Evolutionary conservation across 805 yeast genomes (phyloP), one percentile per base, ranked within the genome.

Genomic region (Metschnikowia noctiluminum): DNA sequence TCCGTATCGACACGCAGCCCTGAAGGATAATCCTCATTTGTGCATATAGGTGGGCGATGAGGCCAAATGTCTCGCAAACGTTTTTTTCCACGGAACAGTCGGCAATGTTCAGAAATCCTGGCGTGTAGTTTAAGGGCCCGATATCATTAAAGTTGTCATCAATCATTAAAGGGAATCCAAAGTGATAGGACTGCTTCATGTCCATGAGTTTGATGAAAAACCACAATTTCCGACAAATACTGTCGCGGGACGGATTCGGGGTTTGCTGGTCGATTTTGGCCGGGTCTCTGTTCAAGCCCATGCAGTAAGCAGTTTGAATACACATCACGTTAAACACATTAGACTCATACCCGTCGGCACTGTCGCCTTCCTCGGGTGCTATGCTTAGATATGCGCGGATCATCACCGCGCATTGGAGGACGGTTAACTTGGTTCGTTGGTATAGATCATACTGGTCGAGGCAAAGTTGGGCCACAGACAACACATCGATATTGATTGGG

Each of bases 71-170:
- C 12, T 45, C 42, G 31, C 53, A 48, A 0, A 77, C 64, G 28
- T 60, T 65, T 16, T 62, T 54, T 45, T 80, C 83, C 40, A 67
- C 47, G 2, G 62, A 66, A 13, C 66, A 55, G 56, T 75, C 71
- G 3, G 32, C 28, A 13, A 64, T 60, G 43, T 71, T 73, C 11
- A 65, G 62, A 21, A 60, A 62, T 2, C 74, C 82, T 65, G 70
- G 54, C 6, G 51, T 49, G 43, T 57, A 63, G 43, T 51, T 62
- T 0, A 76, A 76, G 12, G 62, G 40, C 40, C 60, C 57, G 1
- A 64, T 55, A 49, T 72, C 76, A 41, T 50, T 59, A 47, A 55
- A 59, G 35, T 48, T 70, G 39, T 56, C 64, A 65, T 40, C 42
- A 56, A 53, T 50, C 69, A 74, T 31, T 69, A 54, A 21, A 55